These are phyloP conservation scores for Mortierella sp. DNA, from an alignment of 371 early-diverging fungal genomes.

Conservation along the genomic window DNA sequence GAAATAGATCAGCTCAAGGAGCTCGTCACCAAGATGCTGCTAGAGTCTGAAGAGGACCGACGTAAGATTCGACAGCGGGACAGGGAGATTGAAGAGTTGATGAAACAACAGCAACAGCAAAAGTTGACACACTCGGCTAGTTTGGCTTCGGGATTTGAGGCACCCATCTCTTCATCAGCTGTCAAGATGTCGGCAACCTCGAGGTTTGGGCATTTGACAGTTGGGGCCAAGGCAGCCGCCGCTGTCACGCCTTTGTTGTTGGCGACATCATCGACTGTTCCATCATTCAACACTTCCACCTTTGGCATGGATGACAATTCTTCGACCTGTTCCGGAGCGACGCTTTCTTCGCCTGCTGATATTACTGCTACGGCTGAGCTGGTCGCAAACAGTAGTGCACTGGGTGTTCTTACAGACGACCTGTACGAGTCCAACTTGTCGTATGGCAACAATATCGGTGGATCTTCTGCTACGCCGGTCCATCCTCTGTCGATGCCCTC, in stretches of 20 bases:
- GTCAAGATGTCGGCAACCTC: neutral
- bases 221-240: neutral
- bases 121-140: conserved; percentile 6
- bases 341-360: neutral
- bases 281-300: conserved; percentile 20
- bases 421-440: conserved; percentile 23
- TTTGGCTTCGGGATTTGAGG: conserved; percentile 20
- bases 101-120: conserved; percentile 27
- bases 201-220: neutral
- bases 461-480: neutral
- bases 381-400: neutral
- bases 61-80: conserved; percentile 45
- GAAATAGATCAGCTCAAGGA: conserved; percentile 51
- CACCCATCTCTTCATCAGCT: neutral
- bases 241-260: neutral
- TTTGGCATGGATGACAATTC: conserved; percentile 10
- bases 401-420: conserved; percentile 13
- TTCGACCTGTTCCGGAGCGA: neutral
- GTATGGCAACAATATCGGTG: conserved; percentile 15
- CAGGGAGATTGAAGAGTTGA: conserved; percentile 44
- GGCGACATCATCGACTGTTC: conserved; percentile 17
- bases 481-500: conserved; percentile 32
- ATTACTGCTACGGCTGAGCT: neutral
- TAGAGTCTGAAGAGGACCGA: conserved; percentile 45
- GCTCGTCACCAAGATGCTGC: conserved; percentile 33